A percentile compares a stretch with the other conserved stretches of the same genome.
phyloP scores from a whole-genome alignment of 257 asterid genomes.

The Rauvolfia tetraphylla region DNA sequence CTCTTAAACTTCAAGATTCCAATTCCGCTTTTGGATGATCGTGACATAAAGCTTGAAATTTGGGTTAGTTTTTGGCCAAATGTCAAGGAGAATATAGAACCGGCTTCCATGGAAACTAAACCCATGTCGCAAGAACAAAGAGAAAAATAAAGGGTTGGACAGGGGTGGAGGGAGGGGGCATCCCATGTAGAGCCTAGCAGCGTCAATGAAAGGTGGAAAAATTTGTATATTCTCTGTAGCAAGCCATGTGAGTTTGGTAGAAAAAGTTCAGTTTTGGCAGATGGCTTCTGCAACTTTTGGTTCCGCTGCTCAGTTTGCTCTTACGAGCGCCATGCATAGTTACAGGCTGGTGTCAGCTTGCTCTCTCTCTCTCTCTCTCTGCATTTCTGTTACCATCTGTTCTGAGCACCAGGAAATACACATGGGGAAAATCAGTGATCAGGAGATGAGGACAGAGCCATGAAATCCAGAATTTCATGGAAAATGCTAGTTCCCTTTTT shows the following conservation, averaged over 20 bases:
- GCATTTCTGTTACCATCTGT: background rate
- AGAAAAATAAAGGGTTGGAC: background rate
- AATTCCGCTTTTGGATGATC: background rate
- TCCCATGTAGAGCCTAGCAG: constrained; percentile 25
- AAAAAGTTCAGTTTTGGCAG: constrained; percentile 29
- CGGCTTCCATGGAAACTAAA: constrained; percentile 12
- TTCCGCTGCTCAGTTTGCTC: background rate
- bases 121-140: background rate
- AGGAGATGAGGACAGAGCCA: background rate
- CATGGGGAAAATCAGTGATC: background rate
- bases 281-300: constrained; percentile 12
- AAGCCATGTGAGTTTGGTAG: constrained; percentile 35
- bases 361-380: constrained; percentile 8
- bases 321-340: constrained; percentile 13
- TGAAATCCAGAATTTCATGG: background rate
- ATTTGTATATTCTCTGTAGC: constrained; percentile 5
- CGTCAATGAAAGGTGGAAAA: constrained; percentile 19
- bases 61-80: background rate
- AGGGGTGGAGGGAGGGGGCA: constrained; percentile 7
- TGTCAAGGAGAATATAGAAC: constrained; percentile 21
- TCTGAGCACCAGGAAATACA: background rate
- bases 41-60: constrained; percentile 10
- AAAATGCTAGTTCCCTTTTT: too few species aligned
- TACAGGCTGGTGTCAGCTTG: constrained; percentile 22
- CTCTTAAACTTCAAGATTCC: background rate